Evolutionary conservation across 2,329 filamentous ascomycete genomes (phyloP), one percentile per base, ranked within the genome.

Genomic region (Arthrocladium fulminans): DNA sequence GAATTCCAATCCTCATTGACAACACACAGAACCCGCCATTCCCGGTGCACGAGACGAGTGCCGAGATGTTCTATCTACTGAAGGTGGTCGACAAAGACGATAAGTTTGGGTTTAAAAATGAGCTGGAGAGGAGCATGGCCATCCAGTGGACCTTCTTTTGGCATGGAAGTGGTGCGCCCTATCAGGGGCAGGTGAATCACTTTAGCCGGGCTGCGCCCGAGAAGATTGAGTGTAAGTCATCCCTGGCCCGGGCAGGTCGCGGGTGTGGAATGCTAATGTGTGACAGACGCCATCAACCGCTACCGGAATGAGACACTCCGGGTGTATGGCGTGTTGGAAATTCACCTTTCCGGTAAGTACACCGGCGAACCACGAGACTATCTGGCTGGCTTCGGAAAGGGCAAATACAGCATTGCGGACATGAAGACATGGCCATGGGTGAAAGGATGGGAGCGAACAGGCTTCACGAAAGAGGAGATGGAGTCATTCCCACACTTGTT

Each of bases 101-200:
- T 54, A 62, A 60, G 3, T 76, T 77, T 56, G 69, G 71, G 15
- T 79, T 77, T 64, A 68, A 67, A 40, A 69, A 77, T 55, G 67
- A 71, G 13, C 59, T 75, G 5, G 74, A 77, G 60, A 62, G 66
- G 12, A 75, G 63, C 52, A 62, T 76, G 55, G 63, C 60, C 23
- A 50, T 75, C 34, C 74, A 77, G 56, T 77, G 74, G 74, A 63
- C 73, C 1, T 75, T 77, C 61, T 78, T 77, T 63, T 77, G 73
- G 73, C 44, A 47, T 8, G 54, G 49, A 9, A 41, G 49, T 35
- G 53, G 57, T 17, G 59, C 56, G 3, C 62, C 60, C 4, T 62
- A 62, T 44, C 61, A 65, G 51, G 63, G 68, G 37, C 65, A 72
- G 51, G 54, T 69, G 17, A 68, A 69, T 51, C 69, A 73, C 55